Evolutionary conservation across 2,329 filamentous ascomycete species (phyloP), one percentile per base, ranked within the genome.

Genomic region (Cordyceps cateniannulata): DNA sequence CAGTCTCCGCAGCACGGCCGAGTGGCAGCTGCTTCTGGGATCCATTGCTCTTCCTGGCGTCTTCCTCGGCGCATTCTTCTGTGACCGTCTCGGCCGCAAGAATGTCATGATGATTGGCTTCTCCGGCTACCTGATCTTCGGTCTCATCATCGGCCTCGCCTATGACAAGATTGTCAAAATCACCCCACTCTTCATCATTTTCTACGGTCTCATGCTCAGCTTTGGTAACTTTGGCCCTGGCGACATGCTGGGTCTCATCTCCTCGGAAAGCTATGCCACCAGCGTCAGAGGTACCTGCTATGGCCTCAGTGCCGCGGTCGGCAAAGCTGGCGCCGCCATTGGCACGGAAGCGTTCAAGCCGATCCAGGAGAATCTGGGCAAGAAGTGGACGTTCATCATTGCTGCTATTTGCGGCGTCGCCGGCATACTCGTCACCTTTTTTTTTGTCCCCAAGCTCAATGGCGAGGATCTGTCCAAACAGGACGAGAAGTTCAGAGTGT

Each of bases 101-200:
- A 76, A 76, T 45, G 77, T 78, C 24, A 81, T 80, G 71, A 81
- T 80, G 71, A 65, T 80, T 12, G 79, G 80, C 0, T 81, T 82
- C 65, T 69, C 69, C 7, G 78, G 79, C 18, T 81, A 82, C 59
- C 67, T 81, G 9, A 68, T 82, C 45, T 79, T 82, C 57, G 80
- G 80, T 1, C 72, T 83, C 35, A 79, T 81, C 53, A 80, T 83
- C 51, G 79, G 81, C 22, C 74, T 75, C 50, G 70, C 78, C 1
- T 82, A 80, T 63, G 68, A 79, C 42, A 68, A 74, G 44, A 75
- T 82, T 63, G 78, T 76, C 16, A 73, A 75, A n/a, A 78, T 80
- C 52, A 68, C 80, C 1, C 78, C 80, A 0, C 73, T 80, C 5
- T 82, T 82, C 64, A 74, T 82, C 12, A 72, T 82, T 18, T 76